These are phyloP conservation scores for Schoenoplectus triqueter DNA, from an alignment of 202 grass and related monocot genomes.

Conservation along the genomic window DNA sequence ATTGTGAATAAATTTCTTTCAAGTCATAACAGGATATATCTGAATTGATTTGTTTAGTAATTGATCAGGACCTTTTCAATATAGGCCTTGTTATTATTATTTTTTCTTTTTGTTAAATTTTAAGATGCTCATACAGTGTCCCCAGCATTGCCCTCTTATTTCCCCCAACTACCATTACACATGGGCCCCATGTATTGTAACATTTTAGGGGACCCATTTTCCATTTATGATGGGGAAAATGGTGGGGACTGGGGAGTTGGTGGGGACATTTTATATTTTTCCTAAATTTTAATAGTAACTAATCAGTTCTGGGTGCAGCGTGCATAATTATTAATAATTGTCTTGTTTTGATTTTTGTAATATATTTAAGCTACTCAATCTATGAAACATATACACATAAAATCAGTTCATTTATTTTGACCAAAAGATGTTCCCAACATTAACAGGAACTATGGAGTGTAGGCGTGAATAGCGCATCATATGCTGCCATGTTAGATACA, in stretches of 20 bases:
- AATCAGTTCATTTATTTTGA: not conserved
- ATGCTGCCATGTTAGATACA: constrained; percentile 52
- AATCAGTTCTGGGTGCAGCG: not conserved
- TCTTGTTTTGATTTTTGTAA: not conserved
- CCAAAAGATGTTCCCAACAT: not conserved
- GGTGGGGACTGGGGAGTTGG: too few relatives aligned
- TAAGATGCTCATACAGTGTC: too few relatives aligned
- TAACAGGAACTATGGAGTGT: constrained; percentile 46
- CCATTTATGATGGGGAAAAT: too few relatives aligned
- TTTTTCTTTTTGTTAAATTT: too few relatives aligned
- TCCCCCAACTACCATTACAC: too few relatives aligned
- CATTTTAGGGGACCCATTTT: too few relatives aligned
- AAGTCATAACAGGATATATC: not conserved
- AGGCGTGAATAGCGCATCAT: constrained; percentile 10
- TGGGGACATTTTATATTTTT: not conserved
- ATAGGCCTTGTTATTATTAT: not conserved
- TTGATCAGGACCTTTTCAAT: not conserved
- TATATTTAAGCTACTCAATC: not conserved
- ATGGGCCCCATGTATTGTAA: too few relatives aligned
- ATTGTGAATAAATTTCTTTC: not conserved
- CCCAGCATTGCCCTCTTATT: too few relatives aligned
- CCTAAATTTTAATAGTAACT: not conserved
- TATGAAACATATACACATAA: not conserved
- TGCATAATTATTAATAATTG: not conserved
- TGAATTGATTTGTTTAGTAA: not conserved